Percentiles rank a stretch among this genome's conserved stretches.
Evolutionary conservation across 768 basidiomycete species (phyloP).

Genomic region (Pholiota microspora): DNA sequence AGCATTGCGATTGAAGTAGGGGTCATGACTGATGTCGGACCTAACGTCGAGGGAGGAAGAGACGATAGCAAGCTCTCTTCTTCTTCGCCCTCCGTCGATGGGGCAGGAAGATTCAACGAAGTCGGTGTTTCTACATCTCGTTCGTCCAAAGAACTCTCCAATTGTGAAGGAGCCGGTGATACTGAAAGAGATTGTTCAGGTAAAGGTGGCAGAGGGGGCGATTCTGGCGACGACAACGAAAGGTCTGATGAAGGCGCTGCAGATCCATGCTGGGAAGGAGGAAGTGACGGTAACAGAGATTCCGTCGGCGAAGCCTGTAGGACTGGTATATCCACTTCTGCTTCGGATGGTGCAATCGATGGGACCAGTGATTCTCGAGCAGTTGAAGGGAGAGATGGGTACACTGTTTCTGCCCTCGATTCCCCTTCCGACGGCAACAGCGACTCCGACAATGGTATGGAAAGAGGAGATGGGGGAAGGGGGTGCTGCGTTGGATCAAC

Average conservation of each 20-base stretch:
- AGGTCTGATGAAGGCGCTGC: conserved; percentile 9
- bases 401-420: conserved; percentile 1
- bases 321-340: conserved; percentile 13
- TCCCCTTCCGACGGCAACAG: conserved; percentile 5
- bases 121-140: conserved; percentile 21
- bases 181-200: conserved; percentile 10
- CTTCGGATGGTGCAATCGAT: conserved; percentile 1
- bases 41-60: conserved; percentile 25
- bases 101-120: conserved; percentile 9
- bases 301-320: conserved; percentile 16
- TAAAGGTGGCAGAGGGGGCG: conserved; percentile 11
- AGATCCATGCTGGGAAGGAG: conserved; percentile 3
- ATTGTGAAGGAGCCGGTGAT: conserved; percentile 14
- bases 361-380: not conserved
- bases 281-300: not conserved
- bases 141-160: not conserved
- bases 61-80: conserved; percentile 27
- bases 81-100: conserved; percentile 14
- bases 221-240: conserved; percentile 13
- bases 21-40: conserved; percentile 28
- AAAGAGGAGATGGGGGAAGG: not conserved
- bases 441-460: conserved; percentile 10
- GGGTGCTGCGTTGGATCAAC: not conserved
- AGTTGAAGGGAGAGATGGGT: conserved; percentile 15
- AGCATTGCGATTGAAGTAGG: conserved; percentile 28